These are phyloP conservation scores for Globisporangium megalacanthum DNA, from an alignment of 352 stramenopile species.

Conservation along the genomic window DNA sequence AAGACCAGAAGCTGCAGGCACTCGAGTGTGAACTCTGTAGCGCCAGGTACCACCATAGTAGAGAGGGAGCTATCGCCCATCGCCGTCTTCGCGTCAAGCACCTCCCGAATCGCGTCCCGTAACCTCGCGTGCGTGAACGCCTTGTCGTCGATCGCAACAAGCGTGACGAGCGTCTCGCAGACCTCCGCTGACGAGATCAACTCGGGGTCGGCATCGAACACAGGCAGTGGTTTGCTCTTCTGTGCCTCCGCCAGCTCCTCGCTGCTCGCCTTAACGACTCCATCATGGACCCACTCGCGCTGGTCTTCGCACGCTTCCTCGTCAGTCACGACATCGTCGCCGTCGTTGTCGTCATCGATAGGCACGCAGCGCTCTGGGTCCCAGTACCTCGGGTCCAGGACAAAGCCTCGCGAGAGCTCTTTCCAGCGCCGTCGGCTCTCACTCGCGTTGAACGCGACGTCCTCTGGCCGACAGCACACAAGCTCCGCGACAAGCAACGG, in stretches of 20 bases:
- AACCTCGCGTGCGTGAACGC: slow-evolving; percentile 30
- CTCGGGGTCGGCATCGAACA: slow-evolving; percentile 27
- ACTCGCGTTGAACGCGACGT: slow-evolving; percentile 12
- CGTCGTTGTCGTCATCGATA: slow-evolving; percentile 22
- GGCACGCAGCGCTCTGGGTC: slow-evolving; percentile 43
- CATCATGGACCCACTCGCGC: slow-evolving; percentile 30
- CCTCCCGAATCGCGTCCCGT: slow-evolving; percentile 30
- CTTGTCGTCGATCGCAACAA: slow-evolving; percentile 19
- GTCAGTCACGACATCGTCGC: slow-evolving; percentile 8
- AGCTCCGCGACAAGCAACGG: slow-evolving; percentile 60
- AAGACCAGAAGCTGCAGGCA: slow-evolving; percentile 18
- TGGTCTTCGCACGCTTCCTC: slow-evolving; percentile 49
- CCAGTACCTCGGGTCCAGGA: slow-evolving; percentile 54
- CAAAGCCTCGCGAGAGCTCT: slow-evolving; percentile 57
- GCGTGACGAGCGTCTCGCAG: slow-evolving; percentile 22
- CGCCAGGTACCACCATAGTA: background rate
- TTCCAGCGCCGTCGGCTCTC: slow-evolving; percentile 18
- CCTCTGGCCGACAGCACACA: slow-evolving; percentile 16
- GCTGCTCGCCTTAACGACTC: slow-evolving; percentile 45
- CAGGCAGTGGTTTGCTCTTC: slow-evolving; percentile 19
- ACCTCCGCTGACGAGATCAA: slow-evolving; percentile 21
- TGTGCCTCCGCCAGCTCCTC: slow-evolving; percentile 18
- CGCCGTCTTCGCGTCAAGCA: slow-evolving; percentile 18
- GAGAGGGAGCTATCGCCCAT: background rate
- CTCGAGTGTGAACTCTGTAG: slow-evolving; percentile 13